Conservation (phyloP, 108 stramenopile genomes). For the Skeletonema costatum region DNA sequence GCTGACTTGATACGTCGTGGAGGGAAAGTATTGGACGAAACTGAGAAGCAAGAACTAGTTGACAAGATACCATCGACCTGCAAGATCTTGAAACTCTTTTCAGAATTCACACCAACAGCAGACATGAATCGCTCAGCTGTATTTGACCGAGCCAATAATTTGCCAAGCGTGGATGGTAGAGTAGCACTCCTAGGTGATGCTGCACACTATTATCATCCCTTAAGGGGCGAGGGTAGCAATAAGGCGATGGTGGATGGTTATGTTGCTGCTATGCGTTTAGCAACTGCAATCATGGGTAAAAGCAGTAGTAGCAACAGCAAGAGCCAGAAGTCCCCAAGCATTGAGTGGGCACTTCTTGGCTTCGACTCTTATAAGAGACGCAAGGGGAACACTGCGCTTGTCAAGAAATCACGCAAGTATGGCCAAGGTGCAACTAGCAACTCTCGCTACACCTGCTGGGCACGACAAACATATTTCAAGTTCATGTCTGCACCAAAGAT, state of each 20-base stretch:
- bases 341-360: constrained; percentile 2
- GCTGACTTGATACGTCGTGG: constrained; percentile 39
- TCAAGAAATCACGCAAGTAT: constrained; percentile 13
- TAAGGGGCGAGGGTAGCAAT: constrained; percentile 35
- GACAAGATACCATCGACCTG: not conserved
- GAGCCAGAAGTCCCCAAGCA: not conserved
- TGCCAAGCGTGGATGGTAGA: constrained; percentile 19
- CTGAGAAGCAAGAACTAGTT: constrained; percentile 18
- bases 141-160: constrained; percentile 28
- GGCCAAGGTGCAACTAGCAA: constrained; percentile 5
- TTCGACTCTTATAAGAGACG: constrained; percentile 8
- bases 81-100: not conserved
- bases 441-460: constrained; percentile 6
- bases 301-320: not conserved
- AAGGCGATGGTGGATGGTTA: constrained; percentile 41
- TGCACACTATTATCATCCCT: constrained; percentile 40
- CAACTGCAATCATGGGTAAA: constrained; percentile 10
- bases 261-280: constrained; percentile 17
- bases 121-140: constrained; percentile 36
- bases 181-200: constrained; percentile 31
- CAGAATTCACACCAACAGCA: constrained; percentile 7
- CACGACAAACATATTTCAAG: not conserved
- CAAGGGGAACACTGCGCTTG: not conserved
- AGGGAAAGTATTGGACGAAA: constrained; percentile 11
- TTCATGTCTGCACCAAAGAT: constrained; percentile 13